Percentiles rank a stretch among this genome's conserved stretches.
phyloP scores from a whole-genome alignment of 2,329 filamentous ascomycete genomes.

The Biscogniauxia mediterranea region DNA sequence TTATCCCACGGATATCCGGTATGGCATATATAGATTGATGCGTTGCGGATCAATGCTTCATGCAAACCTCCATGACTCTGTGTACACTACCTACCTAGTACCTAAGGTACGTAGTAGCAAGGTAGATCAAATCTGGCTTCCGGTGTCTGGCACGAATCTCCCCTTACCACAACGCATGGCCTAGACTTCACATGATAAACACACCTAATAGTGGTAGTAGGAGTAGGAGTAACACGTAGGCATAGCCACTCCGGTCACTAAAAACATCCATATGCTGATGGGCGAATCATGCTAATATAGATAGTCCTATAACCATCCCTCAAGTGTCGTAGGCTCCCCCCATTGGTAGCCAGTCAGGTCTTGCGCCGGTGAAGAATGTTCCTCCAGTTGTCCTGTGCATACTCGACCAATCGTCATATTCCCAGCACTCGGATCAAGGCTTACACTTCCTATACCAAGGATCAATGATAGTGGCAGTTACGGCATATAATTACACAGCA shows the following conservation, averaged over 20 bases:
- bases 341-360: neutral
- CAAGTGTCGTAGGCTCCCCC: neutral
- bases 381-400: too few species aligned
- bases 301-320: neutral
- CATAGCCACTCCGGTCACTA: neutral
- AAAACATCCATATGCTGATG: neutral
- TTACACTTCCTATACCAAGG: neutral
- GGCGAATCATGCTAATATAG: neutral
- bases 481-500: neutral
- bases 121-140: too few species aligned
- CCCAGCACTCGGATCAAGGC: neutral
- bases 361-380: neutral
- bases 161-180: too few species aligned
- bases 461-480: neutral
- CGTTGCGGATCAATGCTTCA: neutral
- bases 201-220: too few species aligned
- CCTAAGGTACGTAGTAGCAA: too few species aligned
- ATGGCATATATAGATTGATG: neutral
- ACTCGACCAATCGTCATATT: neutral
- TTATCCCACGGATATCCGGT: neutral
- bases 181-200: too few species aligned
- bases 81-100: too few species aligned
- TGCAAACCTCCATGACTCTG: neutral
- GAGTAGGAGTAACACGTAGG: too few species aligned
- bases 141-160: too few species aligned